These are phyloP conservation scores for Endoconidiophora polonica DNA, from an alignment of 2,329 filamentous ascomycete species.

Conservation along the genomic window DNA sequence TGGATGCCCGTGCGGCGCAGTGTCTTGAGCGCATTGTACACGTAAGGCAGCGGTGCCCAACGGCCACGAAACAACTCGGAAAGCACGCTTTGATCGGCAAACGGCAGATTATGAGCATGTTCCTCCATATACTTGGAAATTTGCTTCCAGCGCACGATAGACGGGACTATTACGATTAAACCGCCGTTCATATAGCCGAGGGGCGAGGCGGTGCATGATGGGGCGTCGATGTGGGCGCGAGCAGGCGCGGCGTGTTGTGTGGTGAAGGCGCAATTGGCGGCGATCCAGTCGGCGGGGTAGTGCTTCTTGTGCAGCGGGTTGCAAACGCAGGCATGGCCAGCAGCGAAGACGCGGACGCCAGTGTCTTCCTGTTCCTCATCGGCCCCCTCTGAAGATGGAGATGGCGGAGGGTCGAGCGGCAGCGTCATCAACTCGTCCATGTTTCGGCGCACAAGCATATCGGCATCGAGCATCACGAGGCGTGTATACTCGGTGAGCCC, in stretches of 20 bases:
- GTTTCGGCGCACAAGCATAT: slow-evolving; percentile 69
- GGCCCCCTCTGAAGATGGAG: slow-evolving; percentile 13
- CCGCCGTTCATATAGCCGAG: slow-evolving; percentile 36
- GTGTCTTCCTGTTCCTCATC: not conserved
- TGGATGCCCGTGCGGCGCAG: slow-evolving; percentile 37
- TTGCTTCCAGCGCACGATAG: slow-evolving; percentile 27
- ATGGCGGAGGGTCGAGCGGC: slow-evolving; percentile 38
- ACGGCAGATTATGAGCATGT: slow-evolving; percentile 32
- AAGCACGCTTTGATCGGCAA: slow-evolving; percentile 43
- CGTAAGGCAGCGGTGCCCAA: slow-evolving; percentile 42
- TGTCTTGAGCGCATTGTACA: slow-evolving; percentile 48
- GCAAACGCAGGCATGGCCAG: slow-evolving; percentile 71
- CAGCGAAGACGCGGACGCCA: slow-evolving; percentile 51
- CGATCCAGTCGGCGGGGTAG: slow-evolving; percentile 57
- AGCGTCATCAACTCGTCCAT: slow-evolving; percentile 92
- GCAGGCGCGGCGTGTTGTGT: slow-evolving; percentile 31
- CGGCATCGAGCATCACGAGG: slow-evolving; percentile 70
- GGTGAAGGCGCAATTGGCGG: slow-evolving; percentile 41
- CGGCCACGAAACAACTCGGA: slow-evolving; percentile 36
- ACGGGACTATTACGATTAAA: slow-evolving; percentile 40
- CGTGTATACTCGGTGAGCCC: slow-evolving; percentile 59
- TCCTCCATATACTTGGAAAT: slow-evolving; percentile 35
- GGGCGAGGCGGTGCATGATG: slow-evolving; percentile 28
- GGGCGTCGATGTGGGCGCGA: slow-evolving; percentile 28
- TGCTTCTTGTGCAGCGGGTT: slow-evolving; percentile 65